phyloP scores from a whole-genome alignment of 2,329 filamentous ascomycete genomes.

The Chaetomium olivaceum region DNA sequence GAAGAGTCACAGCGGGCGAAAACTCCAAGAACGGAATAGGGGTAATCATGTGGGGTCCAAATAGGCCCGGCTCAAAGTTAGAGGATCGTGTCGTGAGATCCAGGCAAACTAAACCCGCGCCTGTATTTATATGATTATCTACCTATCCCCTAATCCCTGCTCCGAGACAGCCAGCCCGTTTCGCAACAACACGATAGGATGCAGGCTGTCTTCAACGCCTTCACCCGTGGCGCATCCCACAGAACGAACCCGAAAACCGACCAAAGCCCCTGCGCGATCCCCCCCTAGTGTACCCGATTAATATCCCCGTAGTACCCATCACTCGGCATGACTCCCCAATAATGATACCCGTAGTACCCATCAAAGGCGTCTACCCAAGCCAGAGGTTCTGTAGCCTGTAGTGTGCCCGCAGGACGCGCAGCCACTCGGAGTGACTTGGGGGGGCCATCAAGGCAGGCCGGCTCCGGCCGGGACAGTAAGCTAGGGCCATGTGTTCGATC shows the following conservation, averaged over 20 bases:
- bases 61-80: background rate
- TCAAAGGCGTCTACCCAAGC: conserved; percentile 7
- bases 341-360: background rate
- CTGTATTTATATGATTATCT: too few relatives aligned
- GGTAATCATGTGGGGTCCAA: background rate
- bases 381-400: background rate
- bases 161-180: background rate
- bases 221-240: background rate
- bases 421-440: background rate
- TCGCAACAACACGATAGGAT: background rate
- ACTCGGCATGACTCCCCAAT: background rate
- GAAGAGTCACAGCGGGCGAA: background rate
- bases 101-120: background rate
- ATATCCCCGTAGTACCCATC: too few relatives aligned
- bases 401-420: background rate
- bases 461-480: background rate
- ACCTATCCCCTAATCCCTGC: background rate
- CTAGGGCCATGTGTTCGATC: background rate
- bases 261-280: background rate
- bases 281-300: background rate
- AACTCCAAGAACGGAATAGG: background rate
- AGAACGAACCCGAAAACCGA: background rate
- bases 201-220: background rate
- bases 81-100: too few relatives aligned
- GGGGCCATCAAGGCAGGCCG: background rate